Evolutionary conservation across 352 stramenopile species (phyloP).

Genomic region (Phytophthora litchii): DNA sequence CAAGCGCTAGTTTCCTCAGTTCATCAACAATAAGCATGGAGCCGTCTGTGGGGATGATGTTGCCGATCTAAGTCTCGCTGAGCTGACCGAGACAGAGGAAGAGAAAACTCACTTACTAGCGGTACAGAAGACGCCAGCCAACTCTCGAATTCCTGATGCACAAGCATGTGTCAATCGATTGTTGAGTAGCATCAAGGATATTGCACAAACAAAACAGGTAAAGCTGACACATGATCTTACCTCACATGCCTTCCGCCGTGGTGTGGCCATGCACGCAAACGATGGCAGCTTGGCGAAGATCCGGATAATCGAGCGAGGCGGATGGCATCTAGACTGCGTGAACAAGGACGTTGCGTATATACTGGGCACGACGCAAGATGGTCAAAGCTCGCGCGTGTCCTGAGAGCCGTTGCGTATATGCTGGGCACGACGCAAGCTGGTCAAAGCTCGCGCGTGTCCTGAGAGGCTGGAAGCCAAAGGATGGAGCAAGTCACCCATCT

Average conservation of each 20-base stretch:
- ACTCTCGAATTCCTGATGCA: neutral
- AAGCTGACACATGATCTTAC: neutral
- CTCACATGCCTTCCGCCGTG: neutral
- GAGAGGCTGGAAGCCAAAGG: neutral
- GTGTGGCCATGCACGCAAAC: neutral
- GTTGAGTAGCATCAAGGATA: neutral
- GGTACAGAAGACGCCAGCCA: neutral
- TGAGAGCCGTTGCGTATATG: too few relatives aligned
- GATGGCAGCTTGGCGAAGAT: neutral
- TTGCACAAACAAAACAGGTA: neutral
- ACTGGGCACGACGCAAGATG: neutral
- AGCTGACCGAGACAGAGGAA: neutral
- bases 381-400: neutral
- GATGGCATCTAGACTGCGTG: neutral
- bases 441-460: too few relatives aligned
- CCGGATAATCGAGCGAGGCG: neutral
- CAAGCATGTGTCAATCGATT: neutral
- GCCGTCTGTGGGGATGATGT: neutral
- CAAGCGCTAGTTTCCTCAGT: constrained; percentile 2
- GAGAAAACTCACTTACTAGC: neutral
- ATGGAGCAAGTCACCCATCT: neutral
- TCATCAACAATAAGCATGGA: neutral
- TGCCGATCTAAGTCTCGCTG: neutral
- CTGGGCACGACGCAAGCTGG: too few relatives aligned
- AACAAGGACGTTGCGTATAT: neutral